Percentiles rank a stretch among this genome's conserved stretches.
These are phyloP conservation scores for Cladosporium sp. DNA, from an alignment of 2,329 filamentous ascomycete genomes.

Conservation along the genomic window DNA sequence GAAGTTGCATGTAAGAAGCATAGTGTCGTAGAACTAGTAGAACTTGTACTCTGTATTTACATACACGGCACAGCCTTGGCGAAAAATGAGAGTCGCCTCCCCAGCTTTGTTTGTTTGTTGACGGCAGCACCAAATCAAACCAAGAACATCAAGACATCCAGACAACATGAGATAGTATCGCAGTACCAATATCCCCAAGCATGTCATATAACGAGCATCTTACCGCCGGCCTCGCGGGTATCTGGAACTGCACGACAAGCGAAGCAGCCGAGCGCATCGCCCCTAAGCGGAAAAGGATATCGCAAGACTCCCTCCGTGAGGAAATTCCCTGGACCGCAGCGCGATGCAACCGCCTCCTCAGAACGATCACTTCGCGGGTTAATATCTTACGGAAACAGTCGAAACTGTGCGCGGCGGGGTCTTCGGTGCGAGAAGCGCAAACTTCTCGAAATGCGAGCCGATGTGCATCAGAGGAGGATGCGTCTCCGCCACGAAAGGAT, in stretches of 20 bases:
- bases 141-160: background rate
- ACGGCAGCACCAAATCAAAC: slow-evolving; percentile 1
- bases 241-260: slow-evolving; percentile 9
- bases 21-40: background rate
- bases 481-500: background rate
- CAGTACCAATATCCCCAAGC: background rate
- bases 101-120: slow-evolving; percentile 15
- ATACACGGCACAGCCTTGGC: slow-evolving; percentile 13
- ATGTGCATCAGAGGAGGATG: background rate
- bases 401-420: background rate
- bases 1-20: background rate
- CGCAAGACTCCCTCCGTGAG: background rate
- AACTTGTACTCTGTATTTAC: background rate
- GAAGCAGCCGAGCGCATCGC: slow-evolving; percentile 7
- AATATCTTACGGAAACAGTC: slow-evolving; percentile 37
- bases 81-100: background rate
- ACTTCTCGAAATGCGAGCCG: background rate
- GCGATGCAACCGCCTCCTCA: slow-evolving; percentile 45
- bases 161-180: background rate
- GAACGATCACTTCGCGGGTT: slow-evolving; percentile 44
- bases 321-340: slow-evolving; percentile 43
- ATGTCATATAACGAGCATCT: slow-evolving; percentile 19
- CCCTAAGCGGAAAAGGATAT: slow-evolving; percentile 19
- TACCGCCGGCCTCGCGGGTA: slow-evolving; percentile 1
- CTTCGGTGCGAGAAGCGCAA: background rate